phyloP scores from a whole-genome alignment of 805 yeast genomes.

The Alloascoidea hylecoeti region DNA sequence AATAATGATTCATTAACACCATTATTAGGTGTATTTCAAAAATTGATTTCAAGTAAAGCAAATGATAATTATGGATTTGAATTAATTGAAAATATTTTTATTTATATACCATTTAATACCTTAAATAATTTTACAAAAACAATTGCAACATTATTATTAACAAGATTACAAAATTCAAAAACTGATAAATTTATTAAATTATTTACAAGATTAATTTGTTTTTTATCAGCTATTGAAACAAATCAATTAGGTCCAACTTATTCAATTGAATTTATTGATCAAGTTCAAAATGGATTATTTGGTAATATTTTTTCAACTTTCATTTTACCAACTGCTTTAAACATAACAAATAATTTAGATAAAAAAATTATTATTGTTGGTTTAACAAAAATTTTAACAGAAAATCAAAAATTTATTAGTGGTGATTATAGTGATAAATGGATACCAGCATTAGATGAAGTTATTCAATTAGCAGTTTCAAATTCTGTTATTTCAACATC shows the following conservation, averaged over 20 bases:
- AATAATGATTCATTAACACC: constrained; percentile 42
- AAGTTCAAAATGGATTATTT: constrained; percentile 41
- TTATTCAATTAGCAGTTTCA: constrained; percentile 26
- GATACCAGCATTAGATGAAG: constrained; percentile 25
- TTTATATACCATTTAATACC: constrained; percentile 33
- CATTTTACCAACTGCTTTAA: constrained; percentile 18
- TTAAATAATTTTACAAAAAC: constrained; percentile 48
- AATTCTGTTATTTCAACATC: constrained; percentile 19
- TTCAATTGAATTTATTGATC: constrained; percentile 50
- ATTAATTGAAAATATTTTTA: constrained; percentile 53
- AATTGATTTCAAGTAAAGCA: constrained; percentile 70
- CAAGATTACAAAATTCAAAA: constrained; percentile 66
- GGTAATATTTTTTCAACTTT: constrained; percentile 16
- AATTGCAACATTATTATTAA: constrained; percentile 62
- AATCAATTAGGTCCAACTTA: constrained; percentile 34
- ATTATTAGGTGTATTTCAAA: constrained; percentile 91
- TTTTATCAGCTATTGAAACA: constrained; percentile 27
- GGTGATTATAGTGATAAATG: constrained; percentile 28
- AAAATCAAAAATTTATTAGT: constrained; percentile 19
- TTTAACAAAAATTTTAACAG: constrained; percentile 26
- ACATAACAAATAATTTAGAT: constrained; percentile 24
- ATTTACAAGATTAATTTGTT: constrained; percentile 49
- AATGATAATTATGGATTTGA: constrained; percentile 82
- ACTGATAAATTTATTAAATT: constrained; percentile 72
- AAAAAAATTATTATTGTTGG: constrained; percentile 35